Evolutionary conservation across 495 filamentous ascomycete genomes (phyloP).

Genomic region (Cairneyella variabilis): DNA sequence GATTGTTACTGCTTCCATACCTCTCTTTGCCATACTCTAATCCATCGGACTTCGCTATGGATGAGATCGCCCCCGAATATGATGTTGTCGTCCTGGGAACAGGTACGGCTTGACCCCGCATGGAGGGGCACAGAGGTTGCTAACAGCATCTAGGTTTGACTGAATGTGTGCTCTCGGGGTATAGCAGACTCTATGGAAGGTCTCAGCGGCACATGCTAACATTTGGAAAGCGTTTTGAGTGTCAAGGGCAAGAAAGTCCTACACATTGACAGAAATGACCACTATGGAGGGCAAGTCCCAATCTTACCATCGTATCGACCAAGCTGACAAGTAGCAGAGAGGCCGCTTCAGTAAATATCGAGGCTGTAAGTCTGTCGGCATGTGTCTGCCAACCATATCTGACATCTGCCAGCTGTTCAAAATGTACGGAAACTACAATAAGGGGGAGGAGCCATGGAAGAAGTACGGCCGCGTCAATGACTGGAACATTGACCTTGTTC

Average conservation of each 20-base stretch:
- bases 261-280: constrained; percentile 98
- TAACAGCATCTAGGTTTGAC: constrained; percentile 66
- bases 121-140: constrained; percentile 20
- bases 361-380: constrained; percentile 56
- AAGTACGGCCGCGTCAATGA: constrained; percentile 94
- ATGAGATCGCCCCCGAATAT: constrained; percentile 95
- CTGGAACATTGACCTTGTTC: constrained; percentile 99
- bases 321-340: constrained; percentile 53
- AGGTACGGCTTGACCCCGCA: constrained; percentile 54
- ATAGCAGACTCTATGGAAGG: constrained; percentile 28
- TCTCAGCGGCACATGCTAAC: constrained; percentile 4
- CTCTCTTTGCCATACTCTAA: constrained; percentile 6
- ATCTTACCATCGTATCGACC: constrained; percentile 21
- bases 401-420: constrained; percentile 71
- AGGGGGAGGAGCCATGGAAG: constrained; percentile 93
- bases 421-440: constrained; percentile 78
- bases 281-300: constrained; percentile 85
- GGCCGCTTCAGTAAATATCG: constrained; percentile 90
- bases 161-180: constrained; percentile 98
- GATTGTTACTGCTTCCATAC: constrained; percentile 1
- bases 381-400: constrained; percentile 20
- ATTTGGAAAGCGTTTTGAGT: constrained; percentile 71
- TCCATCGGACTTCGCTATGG: constrained; percentile 51
- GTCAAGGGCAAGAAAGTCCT: constrained; percentile 99
- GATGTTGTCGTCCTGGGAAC: constrained; percentile 98